phyloP scores from a whole-genome alignment of 306 rosid species.

The Coriaria nepalensis region DNA sequence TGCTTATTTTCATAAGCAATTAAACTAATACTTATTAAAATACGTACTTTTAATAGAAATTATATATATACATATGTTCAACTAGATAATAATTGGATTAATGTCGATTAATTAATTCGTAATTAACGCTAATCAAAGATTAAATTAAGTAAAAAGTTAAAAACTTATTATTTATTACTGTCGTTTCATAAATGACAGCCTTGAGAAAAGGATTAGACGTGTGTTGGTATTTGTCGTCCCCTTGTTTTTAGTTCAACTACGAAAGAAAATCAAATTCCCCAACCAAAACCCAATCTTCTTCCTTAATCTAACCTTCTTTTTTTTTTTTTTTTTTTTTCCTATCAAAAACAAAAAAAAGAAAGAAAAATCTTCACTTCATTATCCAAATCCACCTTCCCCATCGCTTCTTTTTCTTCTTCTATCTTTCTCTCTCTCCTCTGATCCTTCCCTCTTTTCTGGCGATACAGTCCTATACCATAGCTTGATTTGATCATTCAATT shows the following conservation, averaged over 20 bases:
- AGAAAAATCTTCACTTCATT: constrained; percentile 18
- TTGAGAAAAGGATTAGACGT: constrained; percentile 17
- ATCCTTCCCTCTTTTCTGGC: constrained; percentile 33
- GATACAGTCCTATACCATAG: constrained; percentile 14
- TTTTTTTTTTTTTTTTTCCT: constrained; percentile 1
- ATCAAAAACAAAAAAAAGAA: background rate
- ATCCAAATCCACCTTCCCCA: constrained; percentile 20
- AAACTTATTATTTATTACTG: too few relatives aligned
- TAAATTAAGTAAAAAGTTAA: too few relatives aligned
- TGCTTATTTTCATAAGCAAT: too few relatives aligned
- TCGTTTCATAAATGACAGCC: constrained; percentile 11
- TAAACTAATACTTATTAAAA: too few relatives aligned
- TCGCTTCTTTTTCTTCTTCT: constrained; percentile 21
- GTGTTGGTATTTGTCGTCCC: constrained; percentile 7
- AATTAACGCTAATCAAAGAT: too few relatives aligned
- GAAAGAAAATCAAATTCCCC: background rate
- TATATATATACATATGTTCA: too few relatives aligned
- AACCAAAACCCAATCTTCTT: background rate
- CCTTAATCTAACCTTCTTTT: too few relatives aligned
- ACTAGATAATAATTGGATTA: too few relatives aligned
- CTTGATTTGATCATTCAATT: constrained; percentile 8
- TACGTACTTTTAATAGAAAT: too few relatives aligned
- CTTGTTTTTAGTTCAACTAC: constrained; percentile 9
- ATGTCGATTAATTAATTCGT: background rate
- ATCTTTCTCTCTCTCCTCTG: constrained; percentile 33